These are phyloP conservation scores for Myriosclerotinia curreyana DNA, from an alignment of 2,329 filamentous ascomycete genomes.

Conservation along the genomic window DNA sequence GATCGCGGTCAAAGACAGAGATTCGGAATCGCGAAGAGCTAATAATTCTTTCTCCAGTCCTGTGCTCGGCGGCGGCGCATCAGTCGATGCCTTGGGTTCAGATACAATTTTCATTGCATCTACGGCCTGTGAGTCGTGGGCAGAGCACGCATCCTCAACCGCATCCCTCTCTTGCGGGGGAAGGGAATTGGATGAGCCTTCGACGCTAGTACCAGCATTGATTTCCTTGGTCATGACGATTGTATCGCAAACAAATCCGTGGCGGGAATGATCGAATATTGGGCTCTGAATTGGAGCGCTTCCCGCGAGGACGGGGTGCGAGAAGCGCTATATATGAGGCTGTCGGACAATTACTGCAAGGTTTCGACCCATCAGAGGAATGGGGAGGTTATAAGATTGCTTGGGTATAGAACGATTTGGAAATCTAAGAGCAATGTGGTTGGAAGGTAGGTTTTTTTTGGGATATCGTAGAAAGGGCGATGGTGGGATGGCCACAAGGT, in stretches of 20 bases:
- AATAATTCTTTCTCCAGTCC: constrained; percentile 23
- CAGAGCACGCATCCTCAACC: constrained; percentile 19
- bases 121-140: constrained; percentile 24
- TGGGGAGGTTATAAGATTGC: neutral
- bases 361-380: constrained; percentile 37
- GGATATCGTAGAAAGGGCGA: constrained; percentile 1
- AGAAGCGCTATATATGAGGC: constrained; percentile 39
- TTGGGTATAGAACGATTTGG: neutral
- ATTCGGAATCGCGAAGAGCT: constrained; percentile 33
- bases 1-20: constrained; percentile 50
- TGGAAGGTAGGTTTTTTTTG: neutral
- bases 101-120: constrained; percentile 22
- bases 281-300: constrained; percentile 33
- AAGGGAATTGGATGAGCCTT: constrained; percentile 26
- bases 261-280: constrained; percentile 11
- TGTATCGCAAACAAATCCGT: constrained; percentile 18
- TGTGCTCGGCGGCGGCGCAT: constrained; percentile 23
- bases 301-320: constrained; percentile 36
- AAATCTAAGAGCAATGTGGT: neutral
- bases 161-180: constrained; percentile 29
- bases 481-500: constrained; percentile 11
- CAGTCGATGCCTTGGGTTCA: constrained; percentile 16
- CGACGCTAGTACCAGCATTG: constrained; percentile 34
- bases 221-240: constrained; percentile 36
- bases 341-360: constrained; percentile 34